Evolutionary conservation across 2,329 filamentous ascomycete species (phyloP).

Genomic region (Cadophora luteo-olivacea): DNA sequence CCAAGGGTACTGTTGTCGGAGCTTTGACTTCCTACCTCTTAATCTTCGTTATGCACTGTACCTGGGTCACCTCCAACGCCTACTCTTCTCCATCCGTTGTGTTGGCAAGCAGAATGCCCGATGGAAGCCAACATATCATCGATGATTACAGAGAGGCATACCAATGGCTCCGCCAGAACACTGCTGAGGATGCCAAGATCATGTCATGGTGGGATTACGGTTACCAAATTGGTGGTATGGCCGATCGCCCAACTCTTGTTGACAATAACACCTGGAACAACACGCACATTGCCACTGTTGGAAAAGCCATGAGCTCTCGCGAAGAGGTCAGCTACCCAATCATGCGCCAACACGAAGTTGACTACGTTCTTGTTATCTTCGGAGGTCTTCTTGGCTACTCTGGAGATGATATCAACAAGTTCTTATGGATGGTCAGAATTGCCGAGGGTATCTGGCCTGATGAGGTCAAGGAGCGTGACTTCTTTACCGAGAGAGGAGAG

Average conservation of each 20-base stretch:
- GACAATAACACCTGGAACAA: slow-evolving; percentile 99
- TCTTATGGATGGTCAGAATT: slow-evolving; percentile 99
- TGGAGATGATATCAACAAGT: slow-evolving; percentile 99
- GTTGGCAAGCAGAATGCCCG: slow-evolving; percentile 87
- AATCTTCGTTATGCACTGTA: slow-evolving; percentile 96
- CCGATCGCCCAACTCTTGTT: slow-evolving; percentile 92
- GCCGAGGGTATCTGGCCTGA: slow-evolving; percentile 99
- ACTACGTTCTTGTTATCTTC: slow-evolving; percentile 98
- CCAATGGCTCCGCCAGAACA: slow-evolving; percentile 99
- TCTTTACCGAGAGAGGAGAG: slow-evolving; percentile 92
- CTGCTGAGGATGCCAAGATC: slow-evolving; percentile 91
- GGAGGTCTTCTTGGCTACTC: slow-evolving; percentile 96
- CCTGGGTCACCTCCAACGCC: slow-evolving; percentile 98
- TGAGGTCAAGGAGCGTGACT: slow-evolving; percentile 95
- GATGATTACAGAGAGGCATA: slow-evolving; percentile 99
- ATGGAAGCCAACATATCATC: slow-evolving; percentile 97
- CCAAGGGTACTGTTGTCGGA: slow-evolving; percentile 78
- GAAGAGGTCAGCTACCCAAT: slow-evolving; percentile 99
- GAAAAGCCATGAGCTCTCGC: slow-evolving; percentile 96
- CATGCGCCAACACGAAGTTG: slow-evolving; percentile 97
- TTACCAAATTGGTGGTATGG: slow-evolving; percentile 99
- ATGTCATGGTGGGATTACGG: slow-evolving; percentile 99
- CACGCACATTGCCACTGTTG: slow-evolving; percentile 98
- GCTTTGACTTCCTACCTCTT: slow-evolving; percentile 81
- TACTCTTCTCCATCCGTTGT: slow-evolving; percentile 99